These are phyloP conservation scores for Penicillium sp. DNA, from an alignment of 2,329 filamentous ascomycete genomes.

Conservation along the genomic window DNA sequence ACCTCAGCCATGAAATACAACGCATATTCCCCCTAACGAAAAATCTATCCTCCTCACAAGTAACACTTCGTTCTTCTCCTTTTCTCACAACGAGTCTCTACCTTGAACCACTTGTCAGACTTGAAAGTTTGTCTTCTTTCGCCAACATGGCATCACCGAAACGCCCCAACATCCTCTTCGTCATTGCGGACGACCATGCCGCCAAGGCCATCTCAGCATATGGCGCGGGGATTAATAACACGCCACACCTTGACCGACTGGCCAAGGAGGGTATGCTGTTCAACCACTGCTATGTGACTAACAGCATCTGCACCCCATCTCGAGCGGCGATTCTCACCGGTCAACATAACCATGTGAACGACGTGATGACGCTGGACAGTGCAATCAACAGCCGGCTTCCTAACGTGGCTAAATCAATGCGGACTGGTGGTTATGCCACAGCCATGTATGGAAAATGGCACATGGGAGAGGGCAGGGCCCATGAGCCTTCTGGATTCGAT, in stretches of 20 bases:
- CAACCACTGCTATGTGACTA: constrained; percentile 56
- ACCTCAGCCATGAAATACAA: no score
- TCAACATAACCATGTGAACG: constrained; percentile 55
- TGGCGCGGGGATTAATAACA: constrained; percentile 53
- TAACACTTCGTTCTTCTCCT: no score
- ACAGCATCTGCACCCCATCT: constrained; percentile 55
- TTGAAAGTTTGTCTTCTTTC: no score
- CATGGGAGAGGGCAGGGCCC: constrained; percentile 48
- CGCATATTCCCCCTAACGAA: no score
- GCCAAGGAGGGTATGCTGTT: constrained; percentile 52
- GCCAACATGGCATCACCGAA: no score
- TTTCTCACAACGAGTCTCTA: no score
- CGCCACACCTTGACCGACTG: constrained; percentile 52
- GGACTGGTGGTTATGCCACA: constrained; percentile 49
- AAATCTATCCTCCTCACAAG: no score
- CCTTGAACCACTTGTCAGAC: no score
- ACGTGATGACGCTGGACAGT: constrained; percentile 50
- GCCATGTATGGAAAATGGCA: constrained; percentile 60
- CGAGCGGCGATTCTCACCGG: constrained; percentile 53
- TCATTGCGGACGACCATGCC: constrained; percentile 57
- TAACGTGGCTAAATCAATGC: constrained; percentile 53
- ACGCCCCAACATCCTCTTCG: constrained; percentile 47
- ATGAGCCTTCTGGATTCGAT: constrained; percentile 53
- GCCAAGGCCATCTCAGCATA: constrained; percentile 52
- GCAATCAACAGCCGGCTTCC: constrained; percentile 53